Evolutionary conservation across 2,329 filamentous ascomycete species (phyloP).

Genomic region (Apiospora rasikravindrae): DNA sequence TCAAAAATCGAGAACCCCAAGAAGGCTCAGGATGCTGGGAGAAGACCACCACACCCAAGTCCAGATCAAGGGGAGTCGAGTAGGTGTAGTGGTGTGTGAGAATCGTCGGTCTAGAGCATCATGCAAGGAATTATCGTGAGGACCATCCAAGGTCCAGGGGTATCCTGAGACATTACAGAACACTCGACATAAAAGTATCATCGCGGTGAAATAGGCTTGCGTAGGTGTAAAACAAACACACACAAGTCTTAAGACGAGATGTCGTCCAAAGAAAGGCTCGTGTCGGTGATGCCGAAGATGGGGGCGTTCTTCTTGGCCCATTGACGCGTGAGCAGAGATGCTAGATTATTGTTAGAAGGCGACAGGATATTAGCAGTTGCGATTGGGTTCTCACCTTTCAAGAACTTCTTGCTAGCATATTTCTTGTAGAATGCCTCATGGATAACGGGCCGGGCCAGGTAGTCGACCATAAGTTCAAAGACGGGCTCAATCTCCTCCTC

Average conservation of each 20-base stretch:
- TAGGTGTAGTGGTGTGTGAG: conserved; percentile 27
- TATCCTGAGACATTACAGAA: conserved; percentile 36
- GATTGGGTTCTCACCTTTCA: conserved; percentile 75
- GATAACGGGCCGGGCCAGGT: conserved; percentile 85
- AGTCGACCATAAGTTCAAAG: conserved; percentile 94
- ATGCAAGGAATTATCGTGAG: conserved; percentile 34
- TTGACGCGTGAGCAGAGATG: conserved; percentile 86
- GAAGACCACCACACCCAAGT: conserved; percentile 24
- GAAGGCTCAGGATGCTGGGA: conserved; percentile 20
- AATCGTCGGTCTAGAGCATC: conserved; percentile 32
- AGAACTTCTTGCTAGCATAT: conserved; percentile 98
- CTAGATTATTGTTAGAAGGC: conserved; percentile 50
- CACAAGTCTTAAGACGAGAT: conserved; percentile 36
- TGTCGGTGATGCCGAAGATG: conserved; percentile 59
- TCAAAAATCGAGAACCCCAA: conserved; percentile 18
- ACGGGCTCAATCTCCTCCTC: conserved; percentile 94
- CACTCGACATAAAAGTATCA: conserved; percentile 32
- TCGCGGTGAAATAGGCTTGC: conserved; percentile 21
- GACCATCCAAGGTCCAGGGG: conserved; percentile 37
- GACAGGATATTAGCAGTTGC: not conserved
- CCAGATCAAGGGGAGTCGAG: conserved; percentile 22
- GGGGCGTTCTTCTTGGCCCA: conserved; percentile 87
- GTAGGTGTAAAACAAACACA: conserved; percentile 11
- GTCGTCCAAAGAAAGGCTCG: conserved; percentile 56
- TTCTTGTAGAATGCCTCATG: conserved; percentile 99